Evolutionary conservation across 805 yeast species (phyloP), one percentile per base, ranked within the genome.

Genomic region (Metschnikowia hibisci): DNA sequence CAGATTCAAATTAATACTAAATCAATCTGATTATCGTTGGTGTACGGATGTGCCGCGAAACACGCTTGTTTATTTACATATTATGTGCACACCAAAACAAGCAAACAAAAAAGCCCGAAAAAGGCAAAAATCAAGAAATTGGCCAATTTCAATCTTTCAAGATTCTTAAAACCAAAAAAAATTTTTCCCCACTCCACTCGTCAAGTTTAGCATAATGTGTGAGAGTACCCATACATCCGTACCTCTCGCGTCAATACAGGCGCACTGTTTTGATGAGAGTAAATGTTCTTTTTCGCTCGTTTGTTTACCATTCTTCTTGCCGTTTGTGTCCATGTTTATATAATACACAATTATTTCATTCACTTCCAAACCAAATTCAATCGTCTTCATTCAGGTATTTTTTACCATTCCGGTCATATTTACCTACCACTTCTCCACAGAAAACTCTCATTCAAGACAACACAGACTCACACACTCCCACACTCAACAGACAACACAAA

Each of bases 281-380:
- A 28, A 5, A 10, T 20, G 28, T 30, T 29, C 32, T 36, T 36
- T 37, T 37, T 37, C 33, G 40, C 40, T 37, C 40, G 40, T 30
- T 30, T 37, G 40, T 37, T 37, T 37, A 37, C 40, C 33, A 29
- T 37, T 37, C 40, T 33, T 37, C 38, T 28, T 37, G 40, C 40
- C 28, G 20, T 37, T 37, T 37, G 40, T 37, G 40, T 22, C 40
- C 40, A 37, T 37, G 40, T 35, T 35, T 35, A 35, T 35, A 34
- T 26, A 22, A 26, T 34, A 34, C 26, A 34, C 39, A 15, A 20
- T 12, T 4, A n/a, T 15, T 34, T 15, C 14, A 16, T 25, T 13
- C 18, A 15, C 9, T n/a, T 34, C 4, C 30, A 34, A 8, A 9
- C 20, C n/a, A n/a, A 34, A 15, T 14, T 18, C 26, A 30, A 20